phyloP scores from a whole-genome alignment of 257 asterid species.

The Solanum dulcamara region DNA sequence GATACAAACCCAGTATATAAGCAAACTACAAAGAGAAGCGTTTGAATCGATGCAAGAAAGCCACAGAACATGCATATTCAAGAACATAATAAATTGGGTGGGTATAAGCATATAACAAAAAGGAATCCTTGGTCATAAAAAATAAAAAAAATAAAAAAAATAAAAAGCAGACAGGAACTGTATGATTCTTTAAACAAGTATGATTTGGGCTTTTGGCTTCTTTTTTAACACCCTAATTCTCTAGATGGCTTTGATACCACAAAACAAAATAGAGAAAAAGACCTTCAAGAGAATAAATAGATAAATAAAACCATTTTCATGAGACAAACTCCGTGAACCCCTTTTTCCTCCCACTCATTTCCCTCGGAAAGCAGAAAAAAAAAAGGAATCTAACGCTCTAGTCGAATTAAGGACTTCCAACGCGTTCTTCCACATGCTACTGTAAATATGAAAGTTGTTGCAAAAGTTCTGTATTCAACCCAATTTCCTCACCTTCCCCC shows the following conservation, averaged over 20 bases:
- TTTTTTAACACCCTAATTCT: not conserved
- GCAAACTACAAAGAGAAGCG: not conserved
- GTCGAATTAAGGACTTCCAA: not conserved
- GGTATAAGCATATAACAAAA: not conserved
- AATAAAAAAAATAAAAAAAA: not conserved
- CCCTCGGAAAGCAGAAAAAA: not conserved
- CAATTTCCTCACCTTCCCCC: not conserved
- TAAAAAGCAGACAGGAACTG: not conserved
- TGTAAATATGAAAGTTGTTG: not conserved
- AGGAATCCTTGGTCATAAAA: not conserved
- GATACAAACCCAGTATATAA: not conserved
- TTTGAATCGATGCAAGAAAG: not conserved
- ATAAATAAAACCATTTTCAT: not conserved
- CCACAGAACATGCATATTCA: not conserved
- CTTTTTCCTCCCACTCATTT: not conserved
- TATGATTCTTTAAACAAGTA: not conserved
- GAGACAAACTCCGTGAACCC: not conserved
- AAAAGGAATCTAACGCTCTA: not conserved
- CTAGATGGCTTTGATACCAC: not conserved
- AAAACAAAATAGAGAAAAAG: not conserved
- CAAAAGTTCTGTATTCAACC: not conserved
- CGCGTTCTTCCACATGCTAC: not conserved
- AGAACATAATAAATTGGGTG: not conserved
- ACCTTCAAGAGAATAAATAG: not conserved
- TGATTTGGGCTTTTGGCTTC: not conserved